phyloP scores from a whole-genome alignment of 2,329 filamentous ascomycete species.

The Beauveria sp. region DNA sequence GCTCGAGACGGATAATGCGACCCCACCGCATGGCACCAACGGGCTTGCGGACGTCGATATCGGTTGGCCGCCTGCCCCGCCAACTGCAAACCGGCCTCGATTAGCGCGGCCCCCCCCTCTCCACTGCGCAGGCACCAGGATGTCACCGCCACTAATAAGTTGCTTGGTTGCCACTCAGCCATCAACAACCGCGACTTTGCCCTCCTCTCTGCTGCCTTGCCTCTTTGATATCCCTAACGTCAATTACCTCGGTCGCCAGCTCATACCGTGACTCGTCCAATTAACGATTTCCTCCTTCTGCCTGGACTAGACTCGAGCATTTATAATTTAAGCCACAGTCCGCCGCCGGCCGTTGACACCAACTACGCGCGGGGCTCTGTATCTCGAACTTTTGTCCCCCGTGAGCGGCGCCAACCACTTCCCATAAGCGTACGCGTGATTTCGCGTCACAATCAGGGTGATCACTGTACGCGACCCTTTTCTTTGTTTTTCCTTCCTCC shows the following conservation, averaged over 20 bases:
- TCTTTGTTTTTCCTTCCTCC: neutral
- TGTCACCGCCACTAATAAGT: slow-evolving; percentile 2
- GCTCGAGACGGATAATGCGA: neutral
- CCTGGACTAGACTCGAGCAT: neutral
- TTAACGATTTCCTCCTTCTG: neutral
- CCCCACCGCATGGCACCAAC: neutral
- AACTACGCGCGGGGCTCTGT: neutral
- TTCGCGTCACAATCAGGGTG: neutral
- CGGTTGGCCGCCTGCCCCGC: neutral
- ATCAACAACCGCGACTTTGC: neutral
- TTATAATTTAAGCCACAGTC: neutral
- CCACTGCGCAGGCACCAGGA: slow-evolving; percentile 1
- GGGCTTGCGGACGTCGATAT: neutral
- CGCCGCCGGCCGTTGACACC: neutral
- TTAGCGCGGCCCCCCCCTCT: neutral
- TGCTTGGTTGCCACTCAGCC: neutral
- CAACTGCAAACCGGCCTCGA: neutral
- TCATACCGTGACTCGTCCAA: neutral
- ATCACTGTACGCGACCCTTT: neutral
- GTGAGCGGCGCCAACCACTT: neutral
- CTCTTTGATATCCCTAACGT: neutral
- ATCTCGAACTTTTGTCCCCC: neutral
- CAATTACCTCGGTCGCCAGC: neutral
- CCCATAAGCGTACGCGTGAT: neutral
- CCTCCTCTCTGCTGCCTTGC: neutral